Evolutionary conservation across 495 filamentous ascomycete species (phyloP).

Genomic region (Neurospora discreta): DNA sequence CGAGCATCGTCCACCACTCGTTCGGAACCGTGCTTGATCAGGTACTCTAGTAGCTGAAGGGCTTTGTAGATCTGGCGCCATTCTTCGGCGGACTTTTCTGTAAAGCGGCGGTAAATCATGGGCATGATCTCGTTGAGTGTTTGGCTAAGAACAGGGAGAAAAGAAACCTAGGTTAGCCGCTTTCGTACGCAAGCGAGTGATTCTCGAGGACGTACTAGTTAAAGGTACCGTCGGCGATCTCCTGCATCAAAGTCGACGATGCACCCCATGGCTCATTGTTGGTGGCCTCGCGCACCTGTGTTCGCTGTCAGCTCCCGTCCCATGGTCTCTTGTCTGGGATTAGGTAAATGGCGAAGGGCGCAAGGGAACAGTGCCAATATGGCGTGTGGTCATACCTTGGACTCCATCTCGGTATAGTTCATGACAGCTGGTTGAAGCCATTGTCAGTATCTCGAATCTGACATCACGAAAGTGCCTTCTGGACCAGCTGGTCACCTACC

Average conservation of each 20-base stretch:
- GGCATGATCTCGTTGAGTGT: slow-evolving; percentile 99
- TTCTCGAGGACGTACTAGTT: slow-evolving; percentile 66
- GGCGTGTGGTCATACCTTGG: slow-evolving; percentile 53
- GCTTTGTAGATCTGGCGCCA: slow-evolving; percentile 99
- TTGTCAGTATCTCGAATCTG: slow-evolving; percentile 5
- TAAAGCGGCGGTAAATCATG: slow-evolving; percentile 98
- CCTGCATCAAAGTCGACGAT: slow-evolving; percentile 78
- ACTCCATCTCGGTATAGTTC: slow-evolving; percentile 99
- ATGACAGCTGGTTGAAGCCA: slow-evolving; percentile 60
- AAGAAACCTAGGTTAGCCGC: neutral
- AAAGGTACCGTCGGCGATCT: slow-evolving; percentile 95
- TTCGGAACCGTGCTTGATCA: slow-evolving; percentile 97
- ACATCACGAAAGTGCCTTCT: neutral
- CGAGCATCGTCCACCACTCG: slow-evolving; percentile 96
- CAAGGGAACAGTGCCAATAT: neutral
- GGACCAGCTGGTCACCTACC: slow-evolving; percentile 43
- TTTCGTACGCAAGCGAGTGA: neutral
- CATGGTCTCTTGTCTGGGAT: slow-evolving; percentile 2
- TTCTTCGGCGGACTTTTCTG: slow-evolving; percentile 94
- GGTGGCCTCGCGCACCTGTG: slow-evolving; percentile 83
- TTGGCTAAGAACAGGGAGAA: slow-evolving; percentile 48
- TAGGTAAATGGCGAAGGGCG: slow-evolving; percentile 14
- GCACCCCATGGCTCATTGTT: slow-evolving; percentile 98
- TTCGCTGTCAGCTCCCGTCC: neutral
- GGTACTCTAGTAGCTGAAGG: slow-evolving; percentile 91